Evolutionary conservation across 257 asterid species (phyloP), one percentile per base, ranked within the genome.

Genomic region (Petunia axillaris): DNA sequence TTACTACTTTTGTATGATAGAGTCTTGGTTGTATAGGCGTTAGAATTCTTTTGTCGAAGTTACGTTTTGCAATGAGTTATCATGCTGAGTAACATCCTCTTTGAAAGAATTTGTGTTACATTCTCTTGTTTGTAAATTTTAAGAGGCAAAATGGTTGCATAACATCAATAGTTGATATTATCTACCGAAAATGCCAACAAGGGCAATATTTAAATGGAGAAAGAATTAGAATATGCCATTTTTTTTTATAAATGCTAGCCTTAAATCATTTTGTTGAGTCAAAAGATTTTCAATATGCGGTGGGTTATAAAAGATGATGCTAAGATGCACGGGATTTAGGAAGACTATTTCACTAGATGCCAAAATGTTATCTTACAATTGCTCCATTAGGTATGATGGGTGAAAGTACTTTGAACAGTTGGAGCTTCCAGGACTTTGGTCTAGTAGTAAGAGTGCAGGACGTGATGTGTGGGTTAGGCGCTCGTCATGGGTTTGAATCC

Each of bases 311-410:
- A 2, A 46, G 9, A 70, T 70, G n/a, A 70, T 70, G 9, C 1
- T 70, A 9, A 25, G 25, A 44, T 25, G 77, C 77, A 16, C 25
- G 77, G 59, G 4, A 2, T 46, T 25, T 46, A 7, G 55, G 58
- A 9, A 25, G 43, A 70, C 16, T 16, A 8, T 59, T 46, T 41
- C 25, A 10, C 1, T 46, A 25, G 14, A 70, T 10, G 44, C 16
- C 3, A 10, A 46, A 46, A 48, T 46, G 16, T 46, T 70, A 25
- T 58, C 40, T 46, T 70, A 46, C 16, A 46, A 40, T 70, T 16
- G 43, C 39, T 25, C 77, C 59, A 46, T 25, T 70, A 70, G 77
- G 35, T 70, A 70, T 70, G 77, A 46, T 25, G 25, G 77, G 43
- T 70, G 77, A 70, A 70, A 70, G 59, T 70, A 35, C 50, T 39